These are phyloP conservation scores for Nymphaea colorata DNA, from an alignment of 164 flowering plant genomes.

Conservation along the genomic window DNA sequence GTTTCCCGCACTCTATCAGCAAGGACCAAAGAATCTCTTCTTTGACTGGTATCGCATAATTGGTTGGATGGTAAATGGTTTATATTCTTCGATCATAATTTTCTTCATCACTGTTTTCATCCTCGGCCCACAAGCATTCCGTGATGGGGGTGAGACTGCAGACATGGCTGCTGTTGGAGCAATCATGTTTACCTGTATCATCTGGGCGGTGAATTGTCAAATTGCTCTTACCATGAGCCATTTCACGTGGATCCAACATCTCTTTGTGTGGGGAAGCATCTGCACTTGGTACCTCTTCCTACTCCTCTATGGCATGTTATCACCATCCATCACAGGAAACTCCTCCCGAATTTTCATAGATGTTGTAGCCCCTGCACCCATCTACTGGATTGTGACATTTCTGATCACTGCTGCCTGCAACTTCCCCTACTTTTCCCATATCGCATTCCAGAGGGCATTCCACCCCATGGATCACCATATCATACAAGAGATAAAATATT, in stretches of 20 bases:
- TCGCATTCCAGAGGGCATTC: constrained; percentile 61
- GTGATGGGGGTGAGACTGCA: constrained; percentile 60
- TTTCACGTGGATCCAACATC: constrained; percentile 92
- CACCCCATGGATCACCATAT: constrained; percentile 93
- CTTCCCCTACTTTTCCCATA: constrained; percentile 67
- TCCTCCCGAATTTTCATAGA: background rate
- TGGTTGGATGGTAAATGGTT: constrained; percentile 93
- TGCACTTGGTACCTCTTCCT: constrained; percentile 72
- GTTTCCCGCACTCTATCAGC: constrained; percentile 94
- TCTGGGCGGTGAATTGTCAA: constrained; percentile 87
- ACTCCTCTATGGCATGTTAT: constrained; percentile 40
- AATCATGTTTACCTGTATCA: constrained; percentile 84
- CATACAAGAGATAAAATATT: constrained; percentile 92
- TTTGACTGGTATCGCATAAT: constrained; percentile 82
- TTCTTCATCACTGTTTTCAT: constrained; percentile 60
- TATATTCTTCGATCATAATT: constrained; percentile 56
- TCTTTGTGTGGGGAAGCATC: constrained; percentile 85
- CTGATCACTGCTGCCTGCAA: constrained; percentile 44
- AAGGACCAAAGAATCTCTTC: constrained; percentile 83
- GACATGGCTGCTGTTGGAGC: constrained; percentile 81
- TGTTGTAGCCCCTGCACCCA: constrained; percentile 53
- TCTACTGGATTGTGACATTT: constrained; percentile 63
- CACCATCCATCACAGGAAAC: background rate
- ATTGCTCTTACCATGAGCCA: constrained; percentile 91
- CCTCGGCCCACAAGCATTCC: constrained; percentile 63